Conservation (phyloP, 2,329 filamentous ascomycete genomes). For the Fusarium lateritium region DNA sequence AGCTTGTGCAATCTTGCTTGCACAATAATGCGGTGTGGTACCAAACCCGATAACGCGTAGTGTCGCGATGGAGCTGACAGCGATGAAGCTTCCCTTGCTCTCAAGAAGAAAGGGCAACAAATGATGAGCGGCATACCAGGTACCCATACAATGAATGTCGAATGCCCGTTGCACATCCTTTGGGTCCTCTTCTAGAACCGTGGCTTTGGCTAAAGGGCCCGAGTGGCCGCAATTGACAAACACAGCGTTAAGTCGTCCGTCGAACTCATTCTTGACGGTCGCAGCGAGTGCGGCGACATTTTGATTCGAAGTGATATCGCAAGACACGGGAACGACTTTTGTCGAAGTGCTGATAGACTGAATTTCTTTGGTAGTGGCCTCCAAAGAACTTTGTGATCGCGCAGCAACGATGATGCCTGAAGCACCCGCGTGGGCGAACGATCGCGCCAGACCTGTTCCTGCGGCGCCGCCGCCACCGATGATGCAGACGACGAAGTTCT, state of each 20-base stretch:
- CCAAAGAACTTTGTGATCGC: not conserved
- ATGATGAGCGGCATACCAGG: constrained; percentile 17
- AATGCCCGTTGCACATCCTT: constrained; percentile 14
- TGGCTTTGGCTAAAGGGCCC: not conserved
- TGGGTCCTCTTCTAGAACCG: constrained; percentile 10
- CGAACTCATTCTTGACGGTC: not conserved
- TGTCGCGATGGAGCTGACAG: constrained; percentile 14
- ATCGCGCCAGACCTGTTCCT: constrained; percentile 4
- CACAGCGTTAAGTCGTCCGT: not conserved
- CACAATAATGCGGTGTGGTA: constrained; percentile 20
- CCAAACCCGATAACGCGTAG: constrained; percentile 11
- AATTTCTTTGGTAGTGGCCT: not conserved
- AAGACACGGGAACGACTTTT: not conserved
- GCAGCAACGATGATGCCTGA: constrained; percentile 16
- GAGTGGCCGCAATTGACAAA: constrained; percentile 24
- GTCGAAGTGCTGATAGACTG: not conserved
- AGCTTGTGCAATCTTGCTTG: constrained; percentile 18
- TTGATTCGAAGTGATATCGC: constrained; percentile 4
- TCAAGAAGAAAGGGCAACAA: constrained; percentile 7
- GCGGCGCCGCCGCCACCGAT: constrained; percentile 22
- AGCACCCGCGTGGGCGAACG: constrained; percentile 4
- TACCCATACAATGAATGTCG: not conserved
- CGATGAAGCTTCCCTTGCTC: constrained; percentile 6
- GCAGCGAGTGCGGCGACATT: not conserved
- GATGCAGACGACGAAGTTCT: constrained; percentile 1